Conservation (phyloP, 441 rosid species). For the California macrophylla region DNA sequence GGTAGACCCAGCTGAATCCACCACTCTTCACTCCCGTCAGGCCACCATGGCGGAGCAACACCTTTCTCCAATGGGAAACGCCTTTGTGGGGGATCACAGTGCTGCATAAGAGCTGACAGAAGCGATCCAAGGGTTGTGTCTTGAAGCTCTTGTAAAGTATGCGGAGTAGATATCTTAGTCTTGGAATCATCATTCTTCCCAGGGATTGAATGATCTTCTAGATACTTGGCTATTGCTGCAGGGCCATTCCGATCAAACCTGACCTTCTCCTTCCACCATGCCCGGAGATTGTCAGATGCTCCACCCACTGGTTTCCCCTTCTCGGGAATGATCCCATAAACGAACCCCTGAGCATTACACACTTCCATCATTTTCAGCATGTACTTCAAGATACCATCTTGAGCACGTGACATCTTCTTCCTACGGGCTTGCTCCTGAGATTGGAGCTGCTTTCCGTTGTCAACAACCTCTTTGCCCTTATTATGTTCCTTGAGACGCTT, state of each 20-base stretch:
- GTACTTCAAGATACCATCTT: constrained; percentile 74
- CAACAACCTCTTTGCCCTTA: constrained; percentile 47
- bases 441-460: constrained; percentile 61
- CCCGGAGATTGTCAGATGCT: constrained; percentile 85
- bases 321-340: constrained; percentile 78
- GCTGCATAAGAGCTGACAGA: constrained; percentile 75
- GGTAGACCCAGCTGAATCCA: constrained; percentile 67
- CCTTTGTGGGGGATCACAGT: constrained; percentile 86
- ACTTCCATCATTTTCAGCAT: constrained; percentile 79
- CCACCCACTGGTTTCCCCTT: constrained; percentile 83
- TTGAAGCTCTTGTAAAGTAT: constrained; percentile 73
- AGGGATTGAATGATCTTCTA: constrained; percentile 37
- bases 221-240: constrained; percentile 63
- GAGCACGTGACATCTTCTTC: constrained; percentile 73
- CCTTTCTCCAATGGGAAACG: constrained; percentile 77
- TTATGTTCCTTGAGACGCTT: constrained; percentile 56
- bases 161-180: constrained; percentile 34
- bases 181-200: constrained; percentile 43
- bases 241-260: constrained; percentile 88
- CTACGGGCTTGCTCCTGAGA: constrained; percentile 94
- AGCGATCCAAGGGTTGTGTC: constrained; percentile 93
- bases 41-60: constrained; percentile 96
- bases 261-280: constrained; percentile 95
- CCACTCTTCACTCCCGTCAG: constrained; percentile 72
- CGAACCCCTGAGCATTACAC: constrained; percentile 87